Conservation (phyloP, 805 yeast genomes). For the Suhomyces sp. region DNA sequence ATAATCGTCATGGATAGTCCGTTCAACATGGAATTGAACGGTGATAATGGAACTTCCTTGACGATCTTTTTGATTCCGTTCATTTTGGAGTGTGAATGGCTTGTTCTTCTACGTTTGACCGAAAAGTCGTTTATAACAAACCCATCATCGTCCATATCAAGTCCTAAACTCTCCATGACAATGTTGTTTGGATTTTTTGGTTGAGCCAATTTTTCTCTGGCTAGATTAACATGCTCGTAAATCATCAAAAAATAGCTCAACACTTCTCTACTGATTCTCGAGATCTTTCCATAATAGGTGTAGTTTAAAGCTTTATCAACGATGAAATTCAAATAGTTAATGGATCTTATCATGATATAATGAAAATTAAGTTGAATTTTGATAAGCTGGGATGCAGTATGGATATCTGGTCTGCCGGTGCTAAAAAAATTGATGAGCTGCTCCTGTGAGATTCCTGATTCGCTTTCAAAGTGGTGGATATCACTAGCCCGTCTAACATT, state of each 20-base stretch:
- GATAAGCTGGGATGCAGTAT: slow-evolving; percentile 37
- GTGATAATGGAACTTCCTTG: slow-evolving; percentile 34
- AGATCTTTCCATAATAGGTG: slow-evolving; percentile 31
- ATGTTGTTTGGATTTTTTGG: slow-evolving; percentile 13
- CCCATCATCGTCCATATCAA: slow-evolving; percentile 45
- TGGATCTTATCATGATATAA: slow-evolving; percentile 39
- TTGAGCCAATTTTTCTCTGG: slow-evolving; percentile 6
- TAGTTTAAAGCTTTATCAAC: slow-evolving; percentile 40
- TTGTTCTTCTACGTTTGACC: slow-evolving; percentile 31
- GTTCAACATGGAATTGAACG: slow-evolving; percentile 40
- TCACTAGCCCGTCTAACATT: neutral
- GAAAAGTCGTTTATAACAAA: slow-evolving; percentile 44
- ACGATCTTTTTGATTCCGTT: slow-evolving; percentile 13
- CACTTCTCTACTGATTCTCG: slow-evolving; percentile 37
- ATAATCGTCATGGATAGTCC: slow-evolving; percentile 43
- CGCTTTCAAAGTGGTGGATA: neutral
- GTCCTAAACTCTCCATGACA: slow-evolving; percentile 35
- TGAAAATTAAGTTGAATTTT: slow-evolving; percentile 45
- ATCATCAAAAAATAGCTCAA: slow-evolving; percentile 36
- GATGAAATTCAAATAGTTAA: slow-evolving; percentile 42
- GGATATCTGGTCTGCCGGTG: slow-evolving; percentile 37
- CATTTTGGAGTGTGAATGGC: slow-evolving; percentile 5
- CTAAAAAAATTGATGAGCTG: slow-evolving; percentile 21
- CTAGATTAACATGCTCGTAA: slow-evolving; percentile 27
- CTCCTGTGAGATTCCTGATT: slow-evolving; percentile 12